phyloP scores from a whole-genome alignment of 805 yeast genomes.

The Candida patagonica region DNA sequence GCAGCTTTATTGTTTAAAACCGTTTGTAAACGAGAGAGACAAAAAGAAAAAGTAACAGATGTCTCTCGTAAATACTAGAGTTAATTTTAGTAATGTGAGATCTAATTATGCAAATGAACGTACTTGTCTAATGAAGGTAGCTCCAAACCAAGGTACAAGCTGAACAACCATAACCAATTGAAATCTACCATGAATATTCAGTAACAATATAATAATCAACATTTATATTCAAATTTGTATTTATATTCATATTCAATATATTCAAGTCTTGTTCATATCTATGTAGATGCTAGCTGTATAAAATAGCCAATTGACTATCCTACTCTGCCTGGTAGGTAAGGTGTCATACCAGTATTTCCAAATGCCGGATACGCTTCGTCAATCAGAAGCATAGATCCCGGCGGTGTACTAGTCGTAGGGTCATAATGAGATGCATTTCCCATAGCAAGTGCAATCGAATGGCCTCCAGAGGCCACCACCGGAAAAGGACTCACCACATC shows the following conservation, averaged over 20 bases:
- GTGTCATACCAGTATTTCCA: conserved; percentile 22
- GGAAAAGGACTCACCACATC: neutral
- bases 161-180: too few relatives aligned
- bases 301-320: too few relatives aligned
- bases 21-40: too few relatives aligned
- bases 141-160: too few relatives aligned
- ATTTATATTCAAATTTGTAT: neutral
- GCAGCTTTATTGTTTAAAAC: too few relatives aligned
- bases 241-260: too few relatives aligned
- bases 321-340: conserved; percentile 16
- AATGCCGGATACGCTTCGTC: conserved; percentile 12
- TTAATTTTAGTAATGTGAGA: too few relatives aligned
- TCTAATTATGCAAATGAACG: too few relatives aligned
- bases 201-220: neutral
- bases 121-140: too few relatives aligned
- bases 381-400: conserved; percentile 17
- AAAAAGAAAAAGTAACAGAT: too few relatives aligned
- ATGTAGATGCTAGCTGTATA: neutral
- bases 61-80: too few relatives aligned
- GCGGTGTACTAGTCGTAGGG: conserved; percentile 17
- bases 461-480: neutral
- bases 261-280: neutral
- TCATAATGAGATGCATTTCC: neutral
- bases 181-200: neutral
- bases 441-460: neutral